Evolutionary conservation across 2,329 filamentous ascomycete species (phyloP).

Genomic region (Tolypocladium album): DNA sequence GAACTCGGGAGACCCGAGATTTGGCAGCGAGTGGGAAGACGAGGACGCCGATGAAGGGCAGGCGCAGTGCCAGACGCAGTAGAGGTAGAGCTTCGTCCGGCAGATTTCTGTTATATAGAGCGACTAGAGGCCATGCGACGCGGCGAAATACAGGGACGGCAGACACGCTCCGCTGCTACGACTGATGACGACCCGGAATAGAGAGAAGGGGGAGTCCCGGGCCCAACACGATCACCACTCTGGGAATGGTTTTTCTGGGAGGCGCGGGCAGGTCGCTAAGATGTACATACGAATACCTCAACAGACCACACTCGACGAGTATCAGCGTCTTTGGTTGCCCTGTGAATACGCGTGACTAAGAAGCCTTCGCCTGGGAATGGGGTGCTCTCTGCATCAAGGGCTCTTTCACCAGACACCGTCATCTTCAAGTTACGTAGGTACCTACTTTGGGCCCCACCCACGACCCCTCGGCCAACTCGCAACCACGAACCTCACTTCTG

Average conservation of each 20-base stretch:
- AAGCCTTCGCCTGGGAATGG: background rate
- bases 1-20: conserved; percentile 56
- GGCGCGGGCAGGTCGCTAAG: background rate
- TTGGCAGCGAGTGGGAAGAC: conserved; percentile 57
- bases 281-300: background rate
- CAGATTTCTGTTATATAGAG: background rate
- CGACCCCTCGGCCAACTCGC: background rate
- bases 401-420: background rate
- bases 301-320: background rate
- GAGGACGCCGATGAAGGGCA: conserved; percentile 57
- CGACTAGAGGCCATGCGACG: background rate
- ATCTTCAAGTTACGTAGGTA: background rate
- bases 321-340: background rate
- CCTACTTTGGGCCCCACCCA: background rate
- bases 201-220: background rate
- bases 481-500: background rate
- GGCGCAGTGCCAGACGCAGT: conserved; percentile 66
- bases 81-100: conserved; percentile 15
- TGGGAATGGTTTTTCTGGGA: background rate
- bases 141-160: background rate
- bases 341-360: background rate
- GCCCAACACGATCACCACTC: background rate
- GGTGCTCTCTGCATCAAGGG: background rate
- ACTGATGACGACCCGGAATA: conserved; percentile 3
- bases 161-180: conserved; percentile 1